Percentiles rank a stretch among this genome's conserved stretches.
These are phyloP conservation scores for Epichloe elymi DNA, from an alignment of 2,329 filamentous ascomycete species.

Conservation along the genomic window DNA sequence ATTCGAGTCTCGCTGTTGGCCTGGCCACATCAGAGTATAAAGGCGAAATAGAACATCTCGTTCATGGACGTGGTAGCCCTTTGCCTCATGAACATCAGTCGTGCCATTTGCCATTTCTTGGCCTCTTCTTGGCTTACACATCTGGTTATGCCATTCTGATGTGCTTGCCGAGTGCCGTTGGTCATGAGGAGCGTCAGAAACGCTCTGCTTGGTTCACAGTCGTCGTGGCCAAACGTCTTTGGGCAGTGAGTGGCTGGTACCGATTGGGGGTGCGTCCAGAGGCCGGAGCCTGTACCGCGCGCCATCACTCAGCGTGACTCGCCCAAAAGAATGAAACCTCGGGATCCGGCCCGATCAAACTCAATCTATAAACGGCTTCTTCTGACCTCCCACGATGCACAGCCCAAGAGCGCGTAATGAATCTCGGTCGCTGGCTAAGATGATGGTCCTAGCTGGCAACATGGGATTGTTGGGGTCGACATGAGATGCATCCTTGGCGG, in stretches of 20 bases:
- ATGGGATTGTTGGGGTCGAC: conserved; percentile 83
- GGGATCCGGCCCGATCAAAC: background rate
- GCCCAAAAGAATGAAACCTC: background rate
- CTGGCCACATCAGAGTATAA: background rate
- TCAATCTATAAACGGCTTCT: conserved; percentile 53
- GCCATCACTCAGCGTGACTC: background rate
- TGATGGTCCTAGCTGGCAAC: conserved; percentile 74
- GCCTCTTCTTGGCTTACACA: background rate
- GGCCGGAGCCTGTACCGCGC: background rate
- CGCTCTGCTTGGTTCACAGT: background rate
- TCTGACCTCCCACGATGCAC: conserved; percentile 50
- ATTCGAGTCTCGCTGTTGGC: background rate
- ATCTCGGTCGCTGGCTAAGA: conserved; percentile 62
- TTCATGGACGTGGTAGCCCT: background rate
- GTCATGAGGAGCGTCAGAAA: background rate
- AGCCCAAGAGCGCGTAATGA: conserved; percentile 47
- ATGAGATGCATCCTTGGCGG: conserved; percentile 80
- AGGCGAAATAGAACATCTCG: background rate
- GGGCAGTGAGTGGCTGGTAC: background rate
- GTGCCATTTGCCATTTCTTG: background rate
- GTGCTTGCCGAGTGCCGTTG: background rate
- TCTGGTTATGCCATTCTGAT: background rate
- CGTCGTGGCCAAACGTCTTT: background rate
- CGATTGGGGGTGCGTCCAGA: background rate
- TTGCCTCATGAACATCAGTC: background rate